Percentiles rank a stretch among this genome's conserved stretches.
These are phyloP conservation scores for Paratinospora sagittata DNA, from an alignment of 164 flowering plant genomes.

Conservation along the genomic window DNA sequence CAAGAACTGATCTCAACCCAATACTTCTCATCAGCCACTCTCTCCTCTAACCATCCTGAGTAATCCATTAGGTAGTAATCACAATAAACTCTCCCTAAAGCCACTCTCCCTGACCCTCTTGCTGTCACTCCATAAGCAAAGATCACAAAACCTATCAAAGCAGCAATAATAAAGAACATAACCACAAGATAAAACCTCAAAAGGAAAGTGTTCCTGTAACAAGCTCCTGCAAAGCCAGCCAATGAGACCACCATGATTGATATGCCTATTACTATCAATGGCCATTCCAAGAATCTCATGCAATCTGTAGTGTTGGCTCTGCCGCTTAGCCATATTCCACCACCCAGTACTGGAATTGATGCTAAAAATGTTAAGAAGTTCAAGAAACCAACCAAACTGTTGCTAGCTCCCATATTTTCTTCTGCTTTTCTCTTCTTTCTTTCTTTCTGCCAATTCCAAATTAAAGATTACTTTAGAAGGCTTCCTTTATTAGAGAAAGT, in stretches of 20 bases:
- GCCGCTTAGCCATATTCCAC: slow-evolving; percentile 92
- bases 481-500: not conserved
- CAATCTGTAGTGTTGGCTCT: slow-evolving; percentile 81
- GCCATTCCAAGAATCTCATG: slow-evolving; percentile 83
- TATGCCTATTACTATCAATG: slow-evolving; percentile 64
- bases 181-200: slow-evolving; percentile 64
- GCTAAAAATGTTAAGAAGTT: slow-evolving; percentile 76
- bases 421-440: not conserved
- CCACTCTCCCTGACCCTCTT: slow-evolving; percentile 63
- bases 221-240: slow-evolving; percentile 91
- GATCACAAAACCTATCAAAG: slow-evolving; percentile 65
- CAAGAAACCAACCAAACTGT: slow-evolving; percentile 61
- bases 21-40: slow-evolving; percentile 44
- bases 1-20: slow-evolving; percentile 80
- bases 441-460: not conserved
- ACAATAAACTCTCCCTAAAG: slow-evolving; percentile 37
- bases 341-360: slow-evolving; percentile 76
- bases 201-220: slow-evolving; percentile 74
- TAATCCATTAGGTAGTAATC: slow-evolving; percentile 75
- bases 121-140: slow-evolving; percentile 81
- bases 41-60: slow-evolving; percentile 80
- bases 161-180: slow-evolving; percentile 73
- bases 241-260: slow-evolving; percentile 73
- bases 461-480: not conserved
- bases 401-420: slow-evolving; percentile 46